Conservation (phyloP, 2,329 filamentous ascomycete species). For the Ophiosphaerella narmari region DNA sequence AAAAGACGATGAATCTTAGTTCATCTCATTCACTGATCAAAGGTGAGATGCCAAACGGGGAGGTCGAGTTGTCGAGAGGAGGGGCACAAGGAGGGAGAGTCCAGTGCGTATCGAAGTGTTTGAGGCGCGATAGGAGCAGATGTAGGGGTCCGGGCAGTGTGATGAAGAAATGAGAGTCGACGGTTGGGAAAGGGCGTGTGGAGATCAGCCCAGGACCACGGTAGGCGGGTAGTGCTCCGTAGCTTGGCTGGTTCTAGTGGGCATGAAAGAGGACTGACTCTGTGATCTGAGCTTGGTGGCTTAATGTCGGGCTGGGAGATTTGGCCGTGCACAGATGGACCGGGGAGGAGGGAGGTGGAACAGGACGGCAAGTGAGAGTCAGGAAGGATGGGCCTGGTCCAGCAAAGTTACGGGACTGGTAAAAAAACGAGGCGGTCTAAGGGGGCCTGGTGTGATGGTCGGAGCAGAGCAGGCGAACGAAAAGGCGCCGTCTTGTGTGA, state of each 20-base stretch:
- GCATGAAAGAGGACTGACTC: slow-evolving; percentile 45
- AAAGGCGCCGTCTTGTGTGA: slow-evolving; percentile 29
- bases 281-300: slow-evolving; percentile 46
- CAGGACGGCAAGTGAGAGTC: slow-evolving; percentile 20
- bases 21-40: slow-evolving; percentile 40
- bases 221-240: slow-evolving; percentile 49
- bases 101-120: slow-evolving; percentile 44
- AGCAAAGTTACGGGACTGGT: slow-evolving; percentile 17
- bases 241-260: slow-evolving; percentile 46
- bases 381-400: slow-evolving; percentile 29
- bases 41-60: slow-evolving; percentile 20
- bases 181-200: slow-evolving; percentile 48
- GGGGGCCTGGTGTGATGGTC: slow-evolving; percentile 29
- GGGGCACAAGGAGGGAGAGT: slow-evolving; percentile 27
- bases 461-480: slow-evolving; percentile 23
- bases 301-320: slow-evolving; percentile 43
- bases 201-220: slow-evolving; percentile 48
- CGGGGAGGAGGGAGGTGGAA: slow-evolving; percentile 44
- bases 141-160: slow-evolving; percentile 48
- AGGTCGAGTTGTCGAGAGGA: slow-evolving; percentile 23
- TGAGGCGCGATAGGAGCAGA: slow-evolving; percentile 40
- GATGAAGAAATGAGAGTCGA: slow-evolving; percentile 49
- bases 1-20: slow-evolving; percentile 24
- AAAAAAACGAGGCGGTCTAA: slow-evolving; percentile 29
- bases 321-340: slow-evolving; percentile 42